A percentile compares a stretch with the other conserved stretches of the same genome.
Conservation (phyloP, 2,329 filamentous ascomycete species). For the Neopestalotiopsis rosae region DNA sequence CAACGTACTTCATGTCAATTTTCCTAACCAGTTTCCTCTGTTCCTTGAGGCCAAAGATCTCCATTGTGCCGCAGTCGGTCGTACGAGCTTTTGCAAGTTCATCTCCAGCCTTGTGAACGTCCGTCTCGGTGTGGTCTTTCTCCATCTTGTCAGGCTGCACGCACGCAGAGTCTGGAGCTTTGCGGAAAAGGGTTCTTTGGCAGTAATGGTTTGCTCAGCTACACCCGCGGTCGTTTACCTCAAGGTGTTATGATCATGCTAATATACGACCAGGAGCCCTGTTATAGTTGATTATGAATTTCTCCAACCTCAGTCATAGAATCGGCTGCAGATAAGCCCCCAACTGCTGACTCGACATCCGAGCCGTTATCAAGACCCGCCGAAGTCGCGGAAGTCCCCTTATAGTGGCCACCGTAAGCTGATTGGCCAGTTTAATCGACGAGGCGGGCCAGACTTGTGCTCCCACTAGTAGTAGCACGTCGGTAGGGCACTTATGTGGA, state of each 20-base stretch:
- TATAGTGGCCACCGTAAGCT: not conserved
- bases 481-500: not conserved
- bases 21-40: slow-evolving; percentile 1
- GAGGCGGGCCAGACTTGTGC: not conserved
- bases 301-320: not conserved
- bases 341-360: not conserved
- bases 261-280: not conserved
- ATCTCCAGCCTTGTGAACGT: not conserved
- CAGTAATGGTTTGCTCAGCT: not conserved
- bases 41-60: not conserved
- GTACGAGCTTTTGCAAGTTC: not conserved
- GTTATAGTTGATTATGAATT: not conserved
- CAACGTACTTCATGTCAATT: not conserved
- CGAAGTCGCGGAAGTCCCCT: not conserved
- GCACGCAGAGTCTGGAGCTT: not conserved
- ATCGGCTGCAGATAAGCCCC: slow-evolving; percentile 2
- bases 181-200: not conserved
- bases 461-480: not conserved
- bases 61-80: not conserved
- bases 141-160: not conserved
- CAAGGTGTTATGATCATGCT: not conserved
- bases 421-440: slow-evolving; percentile 16
- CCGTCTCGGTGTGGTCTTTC: no score
- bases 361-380: slow-evolving; percentile 6
- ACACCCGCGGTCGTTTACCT: not conserved